These are phyloP conservation scores for Fusarium globosum DNA, from an alignment of 2,329 filamentous ascomycete species.

Conservation along the genomic window DNA sequence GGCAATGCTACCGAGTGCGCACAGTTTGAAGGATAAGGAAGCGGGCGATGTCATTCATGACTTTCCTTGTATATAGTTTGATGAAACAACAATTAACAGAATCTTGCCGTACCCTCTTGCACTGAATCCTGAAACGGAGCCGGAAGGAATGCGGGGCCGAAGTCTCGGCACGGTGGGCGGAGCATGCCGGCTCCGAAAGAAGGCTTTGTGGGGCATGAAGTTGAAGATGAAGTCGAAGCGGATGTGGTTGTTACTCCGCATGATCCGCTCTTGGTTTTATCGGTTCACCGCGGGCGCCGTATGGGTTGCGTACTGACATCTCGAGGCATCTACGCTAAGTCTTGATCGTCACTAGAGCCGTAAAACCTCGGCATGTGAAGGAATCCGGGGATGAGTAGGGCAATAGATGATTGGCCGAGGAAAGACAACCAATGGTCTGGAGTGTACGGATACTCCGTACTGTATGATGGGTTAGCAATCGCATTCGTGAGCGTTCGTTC, in stretches of 20 bases:
- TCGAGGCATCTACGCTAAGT: background rate
- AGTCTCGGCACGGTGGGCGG: slow-evolving; percentile 7
- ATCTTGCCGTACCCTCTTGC: background rate
- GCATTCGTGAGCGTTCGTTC: background rate
- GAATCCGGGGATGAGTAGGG: slow-evolving; percentile 12
- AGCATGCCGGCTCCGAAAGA: slow-evolving; percentile 1
- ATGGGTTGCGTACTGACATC: background rate
- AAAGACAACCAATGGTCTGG: background rate
- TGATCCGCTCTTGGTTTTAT: background rate
- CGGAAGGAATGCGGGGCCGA: slow-evolving; percentile 31
- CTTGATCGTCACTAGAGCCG: slow-evolving; percentile 4
- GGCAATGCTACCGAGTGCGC: slow-evolving; percentile 45
- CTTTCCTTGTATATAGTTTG: slow-evolving; percentile 14
- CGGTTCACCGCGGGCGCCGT: slow-evolving; percentile 28
- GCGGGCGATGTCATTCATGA: background rate
- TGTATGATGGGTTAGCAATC: background rate
- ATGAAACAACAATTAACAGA: slow-evolving; percentile 4
- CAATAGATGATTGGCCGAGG: slow-evolving; percentile 12
- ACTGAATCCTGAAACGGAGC: background rate
- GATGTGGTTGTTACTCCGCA: background rate
- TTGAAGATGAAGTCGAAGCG: background rate
- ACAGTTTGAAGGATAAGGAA: slow-evolving; percentile 19
- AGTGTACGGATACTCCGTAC: no score
- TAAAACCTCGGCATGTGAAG: slow-evolving; percentile 21
- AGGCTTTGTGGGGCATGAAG: background rate